Evolutionary conservation across 352 stramenopile species (phyloP).

Genomic region (Phytopythium montanum): DNA sequence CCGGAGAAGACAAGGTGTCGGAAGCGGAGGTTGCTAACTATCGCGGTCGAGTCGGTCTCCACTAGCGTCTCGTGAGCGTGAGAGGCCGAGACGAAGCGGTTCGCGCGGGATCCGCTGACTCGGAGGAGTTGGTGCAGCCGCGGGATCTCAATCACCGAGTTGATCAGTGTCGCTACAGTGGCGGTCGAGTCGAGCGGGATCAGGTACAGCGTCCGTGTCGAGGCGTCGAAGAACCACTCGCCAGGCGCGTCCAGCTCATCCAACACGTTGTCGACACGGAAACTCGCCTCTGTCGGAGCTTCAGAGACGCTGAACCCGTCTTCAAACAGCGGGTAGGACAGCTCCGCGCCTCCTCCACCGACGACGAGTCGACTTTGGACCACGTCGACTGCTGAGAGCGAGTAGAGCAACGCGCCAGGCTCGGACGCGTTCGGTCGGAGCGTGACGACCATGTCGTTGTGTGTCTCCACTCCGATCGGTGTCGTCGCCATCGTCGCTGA

Average conservation of each 20-base stretch:
- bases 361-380: slow-evolving; percentile 23
- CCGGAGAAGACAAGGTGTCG: slow-evolving; percentile 58
- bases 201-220: slow-evolving; percentile 44
- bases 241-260: slow-evolving; percentile 57
- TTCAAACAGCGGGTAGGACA: slow-evolving; percentile 37
- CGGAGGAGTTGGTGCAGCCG: slow-evolving; percentile 58
- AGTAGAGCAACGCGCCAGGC: slow-evolving; percentile 19
- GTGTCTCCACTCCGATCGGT: background rate
- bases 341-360: slow-evolving; percentile 45
- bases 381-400: slow-evolving; percentile 22
- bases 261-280: slow-evolving; percentile 65
- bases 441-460: slow-evolving; percentile 11
- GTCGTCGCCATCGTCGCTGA: slow-evolving; percentile 12
- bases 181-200: slow-evolving; percentile 40
- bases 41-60: slow-evolving; percentile 37
- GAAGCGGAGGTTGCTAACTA: slow-evolving; percentile 46
- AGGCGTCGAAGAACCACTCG: slow-evolving; percentile 65
- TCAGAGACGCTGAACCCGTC: slow-evolving; percentile 16
- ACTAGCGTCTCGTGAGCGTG: slow-evolving; percentile 40
- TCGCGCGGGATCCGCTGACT: slow-evolving; percentile 52
- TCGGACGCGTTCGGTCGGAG: slow-evolving; percentile 2
- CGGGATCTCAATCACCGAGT: slow-evolving; percentile 45
- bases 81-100: slow-evolving; percentile 27
- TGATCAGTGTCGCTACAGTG: slow-evolving; percentile 19
- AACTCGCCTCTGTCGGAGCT: slow-evolving; percentile 11